A percentile compares a stretch with the other conserved stretches of the same genome.
Evolutionary conservation across 2,329 filamentous ascomycete genomes (phyloP).

Genomic region (Exophiala aquamarina): DNA sequence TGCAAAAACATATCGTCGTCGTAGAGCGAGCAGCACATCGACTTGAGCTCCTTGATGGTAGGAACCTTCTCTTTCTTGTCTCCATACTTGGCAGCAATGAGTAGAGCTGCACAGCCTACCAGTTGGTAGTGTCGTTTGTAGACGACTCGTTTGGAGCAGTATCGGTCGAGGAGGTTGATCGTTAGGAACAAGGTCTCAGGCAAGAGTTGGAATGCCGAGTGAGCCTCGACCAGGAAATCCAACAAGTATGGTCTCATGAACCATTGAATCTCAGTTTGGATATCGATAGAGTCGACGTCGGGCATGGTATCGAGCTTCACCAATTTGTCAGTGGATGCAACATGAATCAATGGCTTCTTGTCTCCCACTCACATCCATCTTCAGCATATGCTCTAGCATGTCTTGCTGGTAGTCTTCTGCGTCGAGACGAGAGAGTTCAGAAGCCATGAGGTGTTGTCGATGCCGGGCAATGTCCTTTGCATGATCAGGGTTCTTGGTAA

Average conservation of each 20-base stretch:
- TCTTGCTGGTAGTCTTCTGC: conserved; percentile 92
- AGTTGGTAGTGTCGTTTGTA: conserved; percentile 99
- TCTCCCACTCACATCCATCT: conserved; percentile 72
- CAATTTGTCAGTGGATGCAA: conserved; percentile 30
- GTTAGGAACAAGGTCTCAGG: conserved; percentile 95
- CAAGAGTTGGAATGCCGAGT: conserved; percentile 88
- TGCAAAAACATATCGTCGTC: conserved; percentile 99
- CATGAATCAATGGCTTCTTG: neutral
- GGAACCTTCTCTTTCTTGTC: conserved; percentile 99
- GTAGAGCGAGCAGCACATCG: conserved; percentile 98
- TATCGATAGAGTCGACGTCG: conserved; percentile 96
- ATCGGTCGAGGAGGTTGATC: conserved; percentile 93
- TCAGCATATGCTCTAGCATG: conserved; percentile 87
- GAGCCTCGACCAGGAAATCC: conserved; percentile 96
- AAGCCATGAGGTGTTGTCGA: conserved; percentile 82
- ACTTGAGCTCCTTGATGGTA: conserved; percentile 93
- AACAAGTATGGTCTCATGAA: conserved; percentile 98
- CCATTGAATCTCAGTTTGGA: conserved; percentile 99
- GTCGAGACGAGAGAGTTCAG: conserved; percentile 81
- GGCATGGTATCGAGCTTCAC: conserved; percentile 77
- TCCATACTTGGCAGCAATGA: conserved; percentile 97
- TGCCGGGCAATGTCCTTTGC: conserved; percentile 76
- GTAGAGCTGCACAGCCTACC: conserved; percentile 89
- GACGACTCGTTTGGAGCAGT: conserved; percentile 95
- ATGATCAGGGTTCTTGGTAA: conserved; percentile 69